Conservation (phyloP, 2,329 filamentous ascomycete species). For the Aspergillus fumigatus region DNA sequence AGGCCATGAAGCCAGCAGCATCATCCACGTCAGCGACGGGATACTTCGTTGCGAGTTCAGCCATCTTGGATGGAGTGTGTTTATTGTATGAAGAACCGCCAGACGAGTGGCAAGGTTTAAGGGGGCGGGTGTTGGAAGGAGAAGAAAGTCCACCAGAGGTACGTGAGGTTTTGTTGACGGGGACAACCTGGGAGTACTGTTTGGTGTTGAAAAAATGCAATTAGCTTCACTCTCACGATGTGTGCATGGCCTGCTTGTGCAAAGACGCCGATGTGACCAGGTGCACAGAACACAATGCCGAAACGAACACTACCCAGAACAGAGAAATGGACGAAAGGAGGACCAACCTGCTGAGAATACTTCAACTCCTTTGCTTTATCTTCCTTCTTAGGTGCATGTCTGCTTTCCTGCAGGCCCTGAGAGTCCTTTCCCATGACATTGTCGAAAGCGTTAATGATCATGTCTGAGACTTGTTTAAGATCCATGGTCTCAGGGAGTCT, state of each 20-base stretch:
- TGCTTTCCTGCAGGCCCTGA: conserved; percentile 12
- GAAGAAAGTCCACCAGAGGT: neutral
- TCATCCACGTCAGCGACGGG: conserved; percentile 20
- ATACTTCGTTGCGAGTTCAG: neutral
- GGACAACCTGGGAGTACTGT: neutral
- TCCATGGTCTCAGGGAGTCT: conserved; percentile 1
- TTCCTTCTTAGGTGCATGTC: conserved; percentile 23
- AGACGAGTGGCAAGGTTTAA: neutral
- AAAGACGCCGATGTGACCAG: neutral
- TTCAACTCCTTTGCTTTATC: conserved; percentile 50
- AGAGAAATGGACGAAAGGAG: neutral
- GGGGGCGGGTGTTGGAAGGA: neutral
- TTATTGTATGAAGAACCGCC: neutral
- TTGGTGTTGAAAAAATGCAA: neutral
- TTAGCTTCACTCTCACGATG: neutral
- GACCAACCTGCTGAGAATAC: conserved; percentile 52
- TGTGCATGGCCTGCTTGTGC: neutral
- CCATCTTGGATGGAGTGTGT: conserved; percentile 1
- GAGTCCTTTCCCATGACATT: conserved; percentile 6
- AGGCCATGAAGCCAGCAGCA: conserved; percentile 25
- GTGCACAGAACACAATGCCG: neutral
- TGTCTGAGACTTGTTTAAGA: conserved; percentile 4
- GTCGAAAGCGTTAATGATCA: conserved; percentile 13
- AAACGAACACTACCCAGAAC: neutral
- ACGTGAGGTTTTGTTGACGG: neutral